Conservation (phyloP, 768 basidiomycete genomes). For the Termitomyces sp. region DNA sequence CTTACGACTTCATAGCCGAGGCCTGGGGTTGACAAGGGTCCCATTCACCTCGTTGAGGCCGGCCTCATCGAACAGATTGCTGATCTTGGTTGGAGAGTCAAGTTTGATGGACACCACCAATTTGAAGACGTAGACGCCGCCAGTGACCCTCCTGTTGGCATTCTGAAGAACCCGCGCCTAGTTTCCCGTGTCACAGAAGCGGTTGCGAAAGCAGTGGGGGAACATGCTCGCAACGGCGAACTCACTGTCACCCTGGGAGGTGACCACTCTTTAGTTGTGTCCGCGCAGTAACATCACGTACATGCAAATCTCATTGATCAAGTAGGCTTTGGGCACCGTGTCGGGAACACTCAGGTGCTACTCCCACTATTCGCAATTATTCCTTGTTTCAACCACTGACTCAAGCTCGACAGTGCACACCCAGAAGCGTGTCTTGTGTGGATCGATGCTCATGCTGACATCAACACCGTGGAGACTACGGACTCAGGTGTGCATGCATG, state of each 20-base stretch:
- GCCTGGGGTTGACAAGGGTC: slow-evolving; percentile 80
- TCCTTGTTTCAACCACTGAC: background rate
- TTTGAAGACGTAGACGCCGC: slow-evolving; percentile 68
- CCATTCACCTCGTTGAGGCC: slow-evolving; percentile 83
- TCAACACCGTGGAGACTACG: slow-evolving; percentile 86
- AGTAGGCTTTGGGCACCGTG: slow-evolving; percentile 85
- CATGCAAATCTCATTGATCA: slow-evolving; percentile 2
- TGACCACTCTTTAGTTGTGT: slow-evolving; percentile 85
- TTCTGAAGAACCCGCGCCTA: slow-evolving; percentile 83
- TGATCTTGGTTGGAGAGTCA: slow-evolving; percentile 81
- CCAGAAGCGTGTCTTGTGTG: slow-evolving; percentile 87
- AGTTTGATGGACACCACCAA: slow-evolving; percentile 86
- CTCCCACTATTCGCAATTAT: background rate
- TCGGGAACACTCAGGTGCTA: slow-evolving; percentile 76
- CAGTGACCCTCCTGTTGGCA: slow-evolving; percentile 78
- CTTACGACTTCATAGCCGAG: slow-evolving; percentile 45
- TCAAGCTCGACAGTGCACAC: slow-evolving; percentile 40
- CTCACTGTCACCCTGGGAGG: slow-evolving; percentile 91
- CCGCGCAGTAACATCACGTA: background rate
- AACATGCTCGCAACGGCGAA: slow-evolving; percentile 69
- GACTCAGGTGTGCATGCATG: slow-evolving; percentile 47
- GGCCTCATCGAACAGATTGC: slow-evolving; percentile 76
- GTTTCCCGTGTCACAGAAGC: slow-evolving; percentile 80
- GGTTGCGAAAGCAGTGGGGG: slow-evolving; percentile 72
- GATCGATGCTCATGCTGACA: slow-evolving; percentile 97